Base-by-base conservation (phyloP, 2,329 filamentous ascomycete genomes). In the Macrophomina pseudophaseolina region DNA sequence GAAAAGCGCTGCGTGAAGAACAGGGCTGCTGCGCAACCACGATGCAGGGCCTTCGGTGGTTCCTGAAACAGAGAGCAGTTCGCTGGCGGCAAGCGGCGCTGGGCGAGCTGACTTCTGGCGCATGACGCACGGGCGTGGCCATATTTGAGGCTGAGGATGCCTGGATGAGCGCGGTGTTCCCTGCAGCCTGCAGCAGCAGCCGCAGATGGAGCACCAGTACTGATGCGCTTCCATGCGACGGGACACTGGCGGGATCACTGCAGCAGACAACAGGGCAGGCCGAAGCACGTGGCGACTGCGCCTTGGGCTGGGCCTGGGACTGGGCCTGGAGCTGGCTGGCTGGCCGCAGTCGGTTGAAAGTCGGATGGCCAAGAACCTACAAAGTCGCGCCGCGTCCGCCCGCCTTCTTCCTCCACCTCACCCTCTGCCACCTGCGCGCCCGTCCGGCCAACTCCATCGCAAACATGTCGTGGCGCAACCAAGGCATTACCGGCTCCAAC, bases 401-500 rank as follows among this genome's bases (percentile, higher is more conserved):
- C 42, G 28, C 14, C 58, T 49, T 60, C 18, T 38, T 32, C 58
- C 18, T 35, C 48, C 62, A 28, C 46, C 14, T 44, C 62, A 35
- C 49, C 51, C 14, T 18, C 18, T 7, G 23, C 30, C 18, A 16
- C 32, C 30, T 38, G 35, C 40, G 35, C 40, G 51, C 51, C 49
- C 62, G 42, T 8, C 4, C 56, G 28, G 56, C 38, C 56, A 49
- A 49, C 58, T 28, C 42, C 58, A 62, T 49, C 58, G 49, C 62
- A 64, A 81, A 53, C 49, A 90, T 90, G 88, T 81, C 87, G 78
- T 90, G 87, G 87, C 85, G 88, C 75, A 86, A 85, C 70, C 85
- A 88, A 75, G 95, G 95, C 73, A 97, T 97, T 78, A 99, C 95
- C 23, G 95, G 95, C 63, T 98, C 96, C 52, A 99, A 99, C 82